Evolutionary conservation across 2,329 filamentous ascomycete genomes (phyloP), one percentile per base, ranked within the genome.

Genomic region (Pestalotiopsis sp.): DNA sequence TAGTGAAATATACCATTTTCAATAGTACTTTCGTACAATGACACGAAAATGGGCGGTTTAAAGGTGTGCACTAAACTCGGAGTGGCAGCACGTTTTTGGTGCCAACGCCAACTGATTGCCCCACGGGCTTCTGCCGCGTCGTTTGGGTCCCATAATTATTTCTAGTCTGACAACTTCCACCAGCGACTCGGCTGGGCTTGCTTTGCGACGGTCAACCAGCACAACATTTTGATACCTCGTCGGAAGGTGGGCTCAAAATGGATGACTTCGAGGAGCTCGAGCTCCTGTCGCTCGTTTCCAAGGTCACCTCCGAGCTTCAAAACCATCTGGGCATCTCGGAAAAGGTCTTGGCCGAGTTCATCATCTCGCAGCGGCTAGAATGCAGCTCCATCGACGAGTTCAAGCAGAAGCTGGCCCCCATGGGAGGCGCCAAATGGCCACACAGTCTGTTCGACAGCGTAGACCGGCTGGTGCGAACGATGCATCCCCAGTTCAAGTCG

Each of bases 281-380:
- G 86, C 87, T 97, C 70, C 88, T 99, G 66, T 97, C 95, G 75
- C 91, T 99, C 77, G 94, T 98, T 68, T 96, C 94, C 65, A 97
- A 95, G 80, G 94, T 99, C 75, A 94, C 94, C 14, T 95, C 93
- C 20, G 96, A 99, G 81, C 87, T 99, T 66, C 92, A 97, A 76
- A 99, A 99, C 78, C 93, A 99, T 82, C 83, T 98, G 69, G 94
- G 95, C 68, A 90, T 98, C 75, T 92, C 89, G 78, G 95, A 99
- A 82, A 98, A 97, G 82, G 97, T 94, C 4, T 90, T 99, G 31
- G 95, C 96, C 74, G 96, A 99, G 81, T 99, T 97, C 78, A 90
- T 99, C 76, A 97, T 99, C 77, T 93, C 93, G 70, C 92, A 97
- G 78, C 93, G 97, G 75, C 82, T 92, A 78, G 89, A 95, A 86